Base-by-base conservation (phyloP, 768 basidiomycete genomes). In the Naganishia randhawae region DNA sequence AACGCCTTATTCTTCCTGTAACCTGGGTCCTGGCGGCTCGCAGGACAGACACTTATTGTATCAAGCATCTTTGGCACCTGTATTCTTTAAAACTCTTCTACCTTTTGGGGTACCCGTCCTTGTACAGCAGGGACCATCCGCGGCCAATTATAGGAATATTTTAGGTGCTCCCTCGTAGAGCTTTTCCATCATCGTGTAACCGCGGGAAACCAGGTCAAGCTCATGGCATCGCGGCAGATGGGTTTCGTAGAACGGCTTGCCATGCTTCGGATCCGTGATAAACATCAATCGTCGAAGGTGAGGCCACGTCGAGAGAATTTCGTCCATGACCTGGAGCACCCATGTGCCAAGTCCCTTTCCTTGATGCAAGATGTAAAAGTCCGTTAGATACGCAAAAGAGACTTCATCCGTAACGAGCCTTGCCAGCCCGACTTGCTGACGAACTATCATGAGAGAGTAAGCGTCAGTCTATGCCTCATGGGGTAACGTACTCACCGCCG, bases 1-100 rank as follows among this genome's bases (percentile, higher is more conserved):
- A 79, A 79, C 55, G 75, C 72, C 16, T 39, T 75, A 37, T 79
- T 76, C 75, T 79, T 76, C n/a, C 27, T 62, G 10, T 68, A 51
- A 22, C 8, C 14, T 1, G 27, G 13, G n/a, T 37, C 22, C 5
- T n/a, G 13, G n/a, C 7, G 45, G 7, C 7, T 3, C 1, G 25
- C n/a, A 14, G 17, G 19, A 61, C 37, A 39, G 57, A 61, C 57
- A 61, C 22, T 61, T 29, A 39, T 41, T 39, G 37, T 61, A 41
- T 48, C 45, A 22, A 48, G 11, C n/a, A n/a, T 48, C 9, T 39
- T 25, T 39, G 16, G 39, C 22, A 41, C 22, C 37, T 53, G 32
- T 25, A 25, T n/a, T 50, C 27, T 31, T 29, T 53, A 22, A 31
- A 31, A 11, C 27, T n/a, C n/a, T 22, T 41, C 29, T 9, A 22